Conservation (phyloP, 768 basidiomycete species). For the Lactarius evosmus region DNA sequence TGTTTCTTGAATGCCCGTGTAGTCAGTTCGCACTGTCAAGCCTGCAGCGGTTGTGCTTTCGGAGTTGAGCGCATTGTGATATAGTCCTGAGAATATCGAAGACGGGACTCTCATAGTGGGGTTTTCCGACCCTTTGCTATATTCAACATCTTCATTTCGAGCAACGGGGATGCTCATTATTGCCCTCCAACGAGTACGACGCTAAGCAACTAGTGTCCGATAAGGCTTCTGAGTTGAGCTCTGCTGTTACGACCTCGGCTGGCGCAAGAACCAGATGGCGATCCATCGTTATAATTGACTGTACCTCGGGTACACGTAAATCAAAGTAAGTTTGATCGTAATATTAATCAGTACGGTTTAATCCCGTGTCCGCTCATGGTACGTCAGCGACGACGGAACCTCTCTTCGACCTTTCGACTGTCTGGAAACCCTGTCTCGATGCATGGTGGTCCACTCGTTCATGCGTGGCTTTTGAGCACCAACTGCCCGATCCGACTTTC, state of each 20-base stretch:
- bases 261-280: background rate
- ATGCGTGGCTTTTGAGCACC: no score
- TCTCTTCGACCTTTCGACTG: background rate
- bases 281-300: background rate
- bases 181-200: background rate
- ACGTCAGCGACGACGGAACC: background rate
- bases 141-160: no score
- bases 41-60: no score
- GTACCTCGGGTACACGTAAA: background rate
- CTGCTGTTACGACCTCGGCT: background rate
- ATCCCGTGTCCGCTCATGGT: background rate
- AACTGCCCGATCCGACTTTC: no score
- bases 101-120: background rate
- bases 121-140: no score
- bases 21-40: background rate
- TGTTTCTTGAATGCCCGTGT: no score
- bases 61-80: background rate
- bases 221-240: no score
- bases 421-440: background rate
- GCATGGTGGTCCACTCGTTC: background rate
- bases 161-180: background rate
- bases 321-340: background rate
- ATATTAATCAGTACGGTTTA: no score
- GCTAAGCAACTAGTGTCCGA: background rate
- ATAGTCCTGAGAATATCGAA: background rate